A percentile compares a stretch with the other conserved stretches of the same genome.
Conservation (phyloP, 2,329 filamentous ascomycete genomes). For the Aspergillus texensis region DNA sequence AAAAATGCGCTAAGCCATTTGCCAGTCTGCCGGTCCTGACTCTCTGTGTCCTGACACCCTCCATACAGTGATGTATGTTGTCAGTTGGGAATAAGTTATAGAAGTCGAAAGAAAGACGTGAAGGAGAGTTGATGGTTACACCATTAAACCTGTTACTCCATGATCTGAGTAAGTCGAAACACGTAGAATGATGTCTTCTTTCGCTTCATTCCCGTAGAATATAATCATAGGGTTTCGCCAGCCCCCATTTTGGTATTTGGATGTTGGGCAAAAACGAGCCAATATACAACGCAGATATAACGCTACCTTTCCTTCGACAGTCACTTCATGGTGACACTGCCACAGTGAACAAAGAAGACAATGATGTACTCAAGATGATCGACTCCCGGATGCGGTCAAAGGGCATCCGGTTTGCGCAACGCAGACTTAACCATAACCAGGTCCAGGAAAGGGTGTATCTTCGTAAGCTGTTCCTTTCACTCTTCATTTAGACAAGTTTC, state of each 20-base stretch:
- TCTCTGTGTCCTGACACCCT: not conserved
- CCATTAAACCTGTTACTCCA: not conserved
- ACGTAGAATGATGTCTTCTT: not conserved
- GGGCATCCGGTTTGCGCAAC: constrained; percentile 20
- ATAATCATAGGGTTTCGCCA: not conserved
- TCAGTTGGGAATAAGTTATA: not conserved
- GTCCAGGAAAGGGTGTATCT: not conserved
- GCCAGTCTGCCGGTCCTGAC: not conserved
- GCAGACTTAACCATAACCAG: constrained; percentile 13
- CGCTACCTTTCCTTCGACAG: not conserved
- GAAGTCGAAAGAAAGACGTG: not conserved
- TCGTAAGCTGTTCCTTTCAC: not conserved
- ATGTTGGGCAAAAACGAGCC: not conserved
- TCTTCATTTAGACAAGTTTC: not conserved
- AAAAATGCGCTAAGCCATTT: not conserved
- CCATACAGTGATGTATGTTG: not conserved
- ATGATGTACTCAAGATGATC: constrained; percentile 5
- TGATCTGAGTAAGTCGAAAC: not conserved
- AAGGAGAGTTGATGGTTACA: not conserved
- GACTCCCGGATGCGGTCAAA: constrained; percentile 22
- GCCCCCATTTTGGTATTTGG: not conserved
- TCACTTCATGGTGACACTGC: not conserved
- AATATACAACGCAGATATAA: not conserved
- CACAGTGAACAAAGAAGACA: not conserved
- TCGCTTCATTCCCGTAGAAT: not conserved